Conservation (phyloP, 345 rosid species). For the Salix caprea region DNA sequence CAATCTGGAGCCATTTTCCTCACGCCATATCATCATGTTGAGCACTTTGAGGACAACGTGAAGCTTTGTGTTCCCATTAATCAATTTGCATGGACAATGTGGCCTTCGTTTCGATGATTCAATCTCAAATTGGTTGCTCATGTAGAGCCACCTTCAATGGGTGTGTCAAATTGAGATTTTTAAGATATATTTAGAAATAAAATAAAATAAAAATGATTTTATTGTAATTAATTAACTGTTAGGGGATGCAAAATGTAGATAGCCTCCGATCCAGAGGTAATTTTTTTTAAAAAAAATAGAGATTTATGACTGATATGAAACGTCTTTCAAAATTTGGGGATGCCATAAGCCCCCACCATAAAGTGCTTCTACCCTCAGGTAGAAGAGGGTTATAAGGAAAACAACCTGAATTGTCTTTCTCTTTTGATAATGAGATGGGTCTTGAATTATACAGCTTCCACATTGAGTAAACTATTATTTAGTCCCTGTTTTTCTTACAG, state of each 20-base stretch:
- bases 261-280: background rate
- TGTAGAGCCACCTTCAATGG: slow-evolving; percentile 27
- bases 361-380: background rate
- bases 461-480: background rate
- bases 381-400: background rate
- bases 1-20: background rate
- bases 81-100: slow-evolving; percentile 8
- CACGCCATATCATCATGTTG: slow-evolving; percentile 10
- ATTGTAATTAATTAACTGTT: background rate
- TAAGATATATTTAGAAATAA: background rate
- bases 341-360: background rate
- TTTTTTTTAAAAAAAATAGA: background rate
- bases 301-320: background rate
- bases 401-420: no score
- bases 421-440: no score
- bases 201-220: background rate
- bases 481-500: background rate
- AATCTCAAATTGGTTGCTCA: background rate
- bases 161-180: background rate
- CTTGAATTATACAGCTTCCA: no score
- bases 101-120: background rate
- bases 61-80: slow-evolving; percentile 12
- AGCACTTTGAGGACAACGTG: slow-evolving; percentile 28
- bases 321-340: background rate
- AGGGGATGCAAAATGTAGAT: background rate